Conservation (phyloP, 2,329 filamentous ascomycete species). For the Nothophoma quercina region DNA sequence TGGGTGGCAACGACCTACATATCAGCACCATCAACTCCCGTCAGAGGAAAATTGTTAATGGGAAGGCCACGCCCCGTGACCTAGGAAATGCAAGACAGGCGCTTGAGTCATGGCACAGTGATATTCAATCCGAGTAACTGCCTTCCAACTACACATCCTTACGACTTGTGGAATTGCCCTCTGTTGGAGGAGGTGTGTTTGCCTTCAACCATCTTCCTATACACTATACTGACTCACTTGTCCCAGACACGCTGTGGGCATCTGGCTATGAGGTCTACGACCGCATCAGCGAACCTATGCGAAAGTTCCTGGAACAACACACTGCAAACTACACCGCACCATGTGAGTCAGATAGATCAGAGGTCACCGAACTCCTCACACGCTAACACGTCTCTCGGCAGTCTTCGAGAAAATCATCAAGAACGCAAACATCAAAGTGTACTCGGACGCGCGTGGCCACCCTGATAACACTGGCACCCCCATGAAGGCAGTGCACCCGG, state of each 20-base stretch:
- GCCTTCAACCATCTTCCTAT: conserved; percentile 39
- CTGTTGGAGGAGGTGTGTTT: conserved; percentile 53
- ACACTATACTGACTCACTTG: not conserved
- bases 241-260: conserved; percentile 69
- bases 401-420: not conserved
- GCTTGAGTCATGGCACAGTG: conserved; percentile 56
- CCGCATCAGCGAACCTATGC: conserved; percentile 62
- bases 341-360: not conserved
- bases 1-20: not conserved
- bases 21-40: conserved; percentile 1
- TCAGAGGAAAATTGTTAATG: conserved; percentile 37
- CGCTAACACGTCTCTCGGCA: too few species aligned
- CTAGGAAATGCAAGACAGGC: not conserved
- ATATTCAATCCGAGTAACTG: conserved; percentile 69
- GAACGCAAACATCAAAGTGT: not conserved
- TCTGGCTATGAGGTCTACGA: conserved; percentile 73
- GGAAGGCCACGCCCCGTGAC: conserved; percentile 30
- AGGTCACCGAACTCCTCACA: not conserved
- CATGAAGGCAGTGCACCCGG: conserved; percentile 59
- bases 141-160: conserved; percentile 70
- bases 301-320: conserved; percentile 54
- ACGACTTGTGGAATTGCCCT: conserved; percentile 47
- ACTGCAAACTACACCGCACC: conserved; percentile 39
- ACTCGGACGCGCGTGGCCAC: not conserved
- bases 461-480: conserved; percentile 59